Conservation (phyloP, 257 asterid genomes). For the Scutellaria barbata region DNA sequence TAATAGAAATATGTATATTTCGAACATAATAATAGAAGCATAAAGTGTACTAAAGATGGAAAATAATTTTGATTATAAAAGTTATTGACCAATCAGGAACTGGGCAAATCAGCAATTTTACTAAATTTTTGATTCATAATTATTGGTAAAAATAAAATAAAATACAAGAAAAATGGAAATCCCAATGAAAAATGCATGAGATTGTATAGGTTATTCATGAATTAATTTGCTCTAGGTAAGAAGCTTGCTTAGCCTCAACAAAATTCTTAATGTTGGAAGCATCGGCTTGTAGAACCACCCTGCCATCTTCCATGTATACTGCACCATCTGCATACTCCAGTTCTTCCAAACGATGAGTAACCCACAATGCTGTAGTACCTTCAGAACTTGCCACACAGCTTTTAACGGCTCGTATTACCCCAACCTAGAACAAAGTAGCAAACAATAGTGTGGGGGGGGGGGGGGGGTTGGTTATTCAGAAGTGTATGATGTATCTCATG, state of each 20-base stretch:
- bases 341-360: slow-evolving; percentile 92
- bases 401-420: slow-evolving; percentile 83
- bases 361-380: slow-evolving; percentile 92
- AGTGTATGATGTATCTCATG: background rate
- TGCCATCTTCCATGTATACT: slow-evolving; percentile 86
- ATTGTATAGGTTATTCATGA: slow-evolving; percentile 33
- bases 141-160: background rate
- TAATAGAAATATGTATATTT: too few relatives aligned
- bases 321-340: slow-evolving; percentile 92
- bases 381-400: slow-evolving; percentile 58
- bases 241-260: slow-evolving; percentile 61
- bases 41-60: too few relatives aligned
- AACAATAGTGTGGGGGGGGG: background rate
- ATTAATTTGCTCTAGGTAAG: slow-evolving; percentile 55
- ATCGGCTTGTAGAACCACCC: slow-evolving; percentile 63
- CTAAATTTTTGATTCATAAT: too few relatives aligned
- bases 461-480: slow-evolving; percentile 9
- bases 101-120: too few relatives aligned
- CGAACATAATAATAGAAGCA: too few relatives aligned
- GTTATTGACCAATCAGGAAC: too few relatives aligned
- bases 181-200: background rate
- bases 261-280: slow-evolving; percentile 57
- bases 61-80: too few relatives aligned
- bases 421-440: slow-evolving; percentile 51
- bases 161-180: background rate